Percentiles rank a stretch among this genome's conserved stretches.
Evolutionary conservation across 2,329 filamentous ascomycete genomes (phyloP).

Genomic region (Penicillium sp.): DNA sequence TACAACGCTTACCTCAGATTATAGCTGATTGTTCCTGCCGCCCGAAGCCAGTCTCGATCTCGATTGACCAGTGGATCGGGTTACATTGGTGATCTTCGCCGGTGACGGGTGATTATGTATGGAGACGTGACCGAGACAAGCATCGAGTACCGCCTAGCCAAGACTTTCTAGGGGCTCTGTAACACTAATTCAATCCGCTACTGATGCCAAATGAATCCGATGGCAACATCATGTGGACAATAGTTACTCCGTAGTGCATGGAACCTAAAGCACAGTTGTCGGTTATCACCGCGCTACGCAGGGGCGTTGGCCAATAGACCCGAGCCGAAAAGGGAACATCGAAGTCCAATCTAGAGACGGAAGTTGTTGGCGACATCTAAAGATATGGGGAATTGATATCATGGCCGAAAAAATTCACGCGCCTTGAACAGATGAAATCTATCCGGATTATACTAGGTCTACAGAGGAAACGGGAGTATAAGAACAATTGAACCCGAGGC

Average conservation of each 20-base stretch:
- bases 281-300: slow-evolving; percentile 8
- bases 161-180: not conserved
- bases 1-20: too few relatives aligned
- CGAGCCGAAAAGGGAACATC: not conserved
- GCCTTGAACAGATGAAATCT: not conserved
- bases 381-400: not conserved
- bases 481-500: not conserved
- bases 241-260: not conserved
- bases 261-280: not conserved
- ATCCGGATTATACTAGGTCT: too few relatives aligned
- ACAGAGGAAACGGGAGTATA: too few relatives aligned
- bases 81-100: not conserved
- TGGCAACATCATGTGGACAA: not conserved
- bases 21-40: not conserved
- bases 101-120: not conserved
- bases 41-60: not conserved
- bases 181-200: not conserved
- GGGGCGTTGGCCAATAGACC: slow-evolving; percentile 2
- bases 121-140: slow-evolving; percentile 1
- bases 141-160: not conserved
- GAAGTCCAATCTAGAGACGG: not conserved
- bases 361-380: not conserved
- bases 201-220: not conserved
- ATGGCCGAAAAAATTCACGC: not conserved
- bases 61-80: not conserved